phyloP scores from a whole-genome alignment of 495 filamentous ascomycete genomes.

The Talaromyces thailandensis region DNA sequence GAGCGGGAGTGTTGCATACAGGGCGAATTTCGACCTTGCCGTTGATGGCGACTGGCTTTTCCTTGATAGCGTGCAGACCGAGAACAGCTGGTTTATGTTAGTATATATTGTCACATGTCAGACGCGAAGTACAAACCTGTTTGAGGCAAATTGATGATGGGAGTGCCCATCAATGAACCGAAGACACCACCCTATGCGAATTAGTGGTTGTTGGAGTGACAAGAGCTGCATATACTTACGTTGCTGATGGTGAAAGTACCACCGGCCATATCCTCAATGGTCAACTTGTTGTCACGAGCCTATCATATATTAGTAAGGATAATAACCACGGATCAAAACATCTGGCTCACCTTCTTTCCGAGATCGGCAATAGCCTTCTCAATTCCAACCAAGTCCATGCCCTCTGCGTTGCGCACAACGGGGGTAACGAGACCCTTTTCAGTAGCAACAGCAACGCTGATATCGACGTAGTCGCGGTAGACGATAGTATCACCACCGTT shows the following conservation, averaged over 20 bases:
- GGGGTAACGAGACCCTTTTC: conserved; percentile 97
- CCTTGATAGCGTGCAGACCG: conserved; percentile 97
- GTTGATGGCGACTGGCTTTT: conserved; percentile 79
- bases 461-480: conserved; percentile 95
- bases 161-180: conserved; percentile 87
- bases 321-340: background rate
- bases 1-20: conserved; percentile 30
- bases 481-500: conserved; percentile 96
- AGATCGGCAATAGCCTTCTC: conserved; percentile 89
- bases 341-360: conserved; percentile 69
- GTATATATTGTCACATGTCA: background rate
- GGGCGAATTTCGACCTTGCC: conserved; percentile 91
- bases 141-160: conserved; percentile 98
- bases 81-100: conserved; percentile 58
- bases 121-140: conserved; percentile 41
- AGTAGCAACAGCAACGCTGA: conserved; percentile 94
- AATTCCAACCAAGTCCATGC: conserved; percentile 77
- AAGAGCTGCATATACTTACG: conserved; percentile 30
- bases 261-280: conserved; percentile 98
- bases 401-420: conserved; percentile 88
- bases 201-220: conserved; percentile 8
- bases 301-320: conserved; percentile 17
- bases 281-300: conserved; percentile 93
- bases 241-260: conserved; percentile 99
- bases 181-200: conserved; percentile 53